Conservation (phyloP, 805 yeast species). For the Komagataella kurtzmanii region DNA sequence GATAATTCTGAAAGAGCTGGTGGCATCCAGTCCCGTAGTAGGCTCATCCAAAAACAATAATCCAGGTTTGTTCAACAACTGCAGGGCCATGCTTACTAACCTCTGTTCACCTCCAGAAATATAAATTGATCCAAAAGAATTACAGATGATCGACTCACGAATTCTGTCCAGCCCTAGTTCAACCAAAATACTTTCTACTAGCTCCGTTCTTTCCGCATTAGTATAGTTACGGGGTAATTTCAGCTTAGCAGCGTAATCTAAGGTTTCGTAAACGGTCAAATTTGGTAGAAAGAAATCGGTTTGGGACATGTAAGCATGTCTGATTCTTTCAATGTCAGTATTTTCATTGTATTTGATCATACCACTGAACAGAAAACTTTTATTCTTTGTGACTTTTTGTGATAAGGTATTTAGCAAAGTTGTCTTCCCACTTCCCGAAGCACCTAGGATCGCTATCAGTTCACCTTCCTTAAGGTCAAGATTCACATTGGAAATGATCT, state of each 20-base stretch:
- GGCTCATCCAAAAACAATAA: slow-evolving; percentile 66
- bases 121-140: slow-evolving; percentile 28
- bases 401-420: slow-evolving; percentile 52
- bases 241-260: slow-evolving; percentile 49
- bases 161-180: slow-evolving; percentile 47
- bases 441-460: slow-evolving; percentile 62
- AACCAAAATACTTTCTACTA: slow-evolving; percentile 38
- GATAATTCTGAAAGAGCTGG: slow-evolving; percentile 46
- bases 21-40: slow-evolving; percentile 68
- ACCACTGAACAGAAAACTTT: slow-evolving; percentile 29
- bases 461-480: slow-evolving; percentile 48
- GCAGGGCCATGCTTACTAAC: slow-evolving; percentile 56
- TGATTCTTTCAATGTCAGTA: slow-evolving; percentile 10
- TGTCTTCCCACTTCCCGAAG: slow-evolving; percentile 71
- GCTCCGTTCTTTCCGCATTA: slow-evolving; percentile 23
- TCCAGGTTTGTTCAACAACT: slow-evolving; percentile 53
- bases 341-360: slow-evolving; percentile 18
- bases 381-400: slow-evolving; percentile 25
- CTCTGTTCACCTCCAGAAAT: slow-evolving; percentile 71
- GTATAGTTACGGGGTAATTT: slow-evolving; percentile 31
- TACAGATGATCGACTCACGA: slow-evolving; percentile 35
- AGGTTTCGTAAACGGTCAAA: slow-evolving; percentile 51
- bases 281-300: slow-evolving; percentile 53
- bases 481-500: slow-evolving; percentile 32
- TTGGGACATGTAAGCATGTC: slow-evolving; percentile 47